Evolutionary conservation across 805 yeast genomes (phyloP).

Genomic region (Saturnispora serradocipensis): DNA sequence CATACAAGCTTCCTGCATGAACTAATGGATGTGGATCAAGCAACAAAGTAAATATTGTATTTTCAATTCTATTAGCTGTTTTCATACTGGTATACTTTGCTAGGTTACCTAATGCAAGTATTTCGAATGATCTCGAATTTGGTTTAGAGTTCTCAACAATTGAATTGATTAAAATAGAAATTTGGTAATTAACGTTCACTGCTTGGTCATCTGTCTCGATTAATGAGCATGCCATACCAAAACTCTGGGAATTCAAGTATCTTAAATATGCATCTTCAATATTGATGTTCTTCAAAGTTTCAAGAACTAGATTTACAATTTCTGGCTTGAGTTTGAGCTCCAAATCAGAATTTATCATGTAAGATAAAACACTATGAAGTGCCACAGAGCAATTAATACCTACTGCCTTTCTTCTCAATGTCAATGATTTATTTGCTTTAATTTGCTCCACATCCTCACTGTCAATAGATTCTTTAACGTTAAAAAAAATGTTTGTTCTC

Average conservation of each 20-base stretch:
- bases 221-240: conserved; percentile 25
- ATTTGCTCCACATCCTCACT: conserved; percentile 8
- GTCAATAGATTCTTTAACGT: conserved; percentile 21
- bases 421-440: conserved; percentile 8
- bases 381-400: conserved; percentile 57
- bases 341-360: conserved; percentile 14
- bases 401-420: conserved; percentile 36
- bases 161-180: conserved; percentile 49
- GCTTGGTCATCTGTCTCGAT: conserved; percentile 17
- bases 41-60: conserved; percentile 50
- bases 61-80: conserved; percentile 39
- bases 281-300: conserved; percentile 22
- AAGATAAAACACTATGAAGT: conserved; percentile 40
- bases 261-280: conserved; percentile 17
- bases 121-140: conserved; percentile 48
- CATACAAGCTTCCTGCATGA: conserved; percentile 60
- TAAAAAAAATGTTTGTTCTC: conserved; percentile 43
- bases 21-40: conserved; percentile 82
- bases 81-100: conserved; percentile 19
- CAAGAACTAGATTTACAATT: conserved; percentile 19
- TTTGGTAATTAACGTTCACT: conserved; percentile 29
- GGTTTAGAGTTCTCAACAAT: conserved; percentile 64
- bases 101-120: conserved; percentile 33
- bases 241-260: conserved; percentile 25
- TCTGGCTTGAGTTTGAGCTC: conserved; percentile 17